These are phyloP conservation scores for Lithocarpus polystachyus DNA, from an alignment of 306 rosid genomes.

Conservation along the genomic window DNA sequence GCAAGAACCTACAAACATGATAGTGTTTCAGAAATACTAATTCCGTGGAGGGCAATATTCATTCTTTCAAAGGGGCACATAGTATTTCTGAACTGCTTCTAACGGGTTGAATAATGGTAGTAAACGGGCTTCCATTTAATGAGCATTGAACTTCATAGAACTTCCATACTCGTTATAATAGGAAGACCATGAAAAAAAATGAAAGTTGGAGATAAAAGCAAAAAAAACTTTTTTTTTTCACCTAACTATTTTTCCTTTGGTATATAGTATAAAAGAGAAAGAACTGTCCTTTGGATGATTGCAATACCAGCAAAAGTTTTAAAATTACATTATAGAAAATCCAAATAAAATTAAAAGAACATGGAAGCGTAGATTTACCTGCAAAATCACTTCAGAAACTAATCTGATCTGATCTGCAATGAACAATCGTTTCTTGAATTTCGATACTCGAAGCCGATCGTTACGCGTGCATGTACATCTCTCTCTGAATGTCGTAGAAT, in stretches of 20 bases:
- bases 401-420: too few species aligned
- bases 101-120: not conserved
- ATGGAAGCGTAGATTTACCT: too few species aligned
- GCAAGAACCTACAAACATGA: too few species aligned
- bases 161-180: not conserved
- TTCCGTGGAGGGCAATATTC: too few species aligned
- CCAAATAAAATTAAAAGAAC: too few species aligned
- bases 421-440: too few species aligned
- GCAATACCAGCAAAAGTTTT: slow-evolving; percentile 37
- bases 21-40: not conserved
- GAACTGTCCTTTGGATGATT: not conserved
- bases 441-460: too few species aligned
- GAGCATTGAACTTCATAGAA: not conserved
- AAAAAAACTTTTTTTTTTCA: not conserved
- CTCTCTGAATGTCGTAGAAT: too few species aligned
- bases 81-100: not conserved
- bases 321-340: too few species aligned
- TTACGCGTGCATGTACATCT: too few species aligned
- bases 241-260: not conserved
- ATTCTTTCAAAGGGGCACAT: not conserved
- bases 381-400: too few species aligned
- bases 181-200: not conserved
- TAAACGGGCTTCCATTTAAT: not conserved
- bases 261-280: too few species aligned
- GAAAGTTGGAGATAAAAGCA: not conserved